Conservation (phyloP, 2,329 filamentous ascomycete species). For the Fusarium lyarnte region DNA sequence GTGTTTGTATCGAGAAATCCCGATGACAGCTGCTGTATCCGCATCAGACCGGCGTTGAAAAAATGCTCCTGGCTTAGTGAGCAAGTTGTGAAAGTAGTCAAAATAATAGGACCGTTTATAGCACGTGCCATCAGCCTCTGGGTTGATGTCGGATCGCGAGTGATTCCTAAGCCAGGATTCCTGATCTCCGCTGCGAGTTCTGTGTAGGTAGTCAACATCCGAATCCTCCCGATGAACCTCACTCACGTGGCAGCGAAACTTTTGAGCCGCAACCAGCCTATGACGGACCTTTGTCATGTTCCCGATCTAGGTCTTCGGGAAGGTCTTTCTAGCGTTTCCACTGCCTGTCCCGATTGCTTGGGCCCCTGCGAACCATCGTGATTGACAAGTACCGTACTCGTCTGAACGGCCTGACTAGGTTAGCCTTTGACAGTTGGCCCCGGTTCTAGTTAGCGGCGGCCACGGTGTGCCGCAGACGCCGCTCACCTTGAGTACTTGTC, state of each 20-base stretch:
- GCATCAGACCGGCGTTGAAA: not conserved
- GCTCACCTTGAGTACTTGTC: slow-evolving; percentile 26
- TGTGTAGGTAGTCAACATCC: slow-evolving; percentile 8
- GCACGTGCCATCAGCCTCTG: slow-evolving; percentile 4
- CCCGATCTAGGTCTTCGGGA: slow-evolving; percentile 11
- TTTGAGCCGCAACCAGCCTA: slow-evolving; percentile 13
- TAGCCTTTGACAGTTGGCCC: not conserved
- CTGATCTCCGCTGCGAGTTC: not conserved
- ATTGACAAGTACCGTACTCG: slow-evolving; percentile 8
- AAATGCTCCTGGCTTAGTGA: not conserved
- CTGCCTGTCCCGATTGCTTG: not conserved
- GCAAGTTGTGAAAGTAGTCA: not conserved
- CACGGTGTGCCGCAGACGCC: slow-evolving; percentile 25
- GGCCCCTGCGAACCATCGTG: slow-evolving; percentile 5
- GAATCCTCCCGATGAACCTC: slow-evolving; percentile 36
- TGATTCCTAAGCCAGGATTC: slow-evolving; percentile 6
- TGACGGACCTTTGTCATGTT: slow-evolving; percentile 1
- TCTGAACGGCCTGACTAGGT: slow-evolving; percentile 7
- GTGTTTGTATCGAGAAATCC: slow-evolving; percentile 12
- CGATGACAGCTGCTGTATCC: slow-evolving; percentile 5
- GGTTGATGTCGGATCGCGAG: slow-evolving; percentile 6
- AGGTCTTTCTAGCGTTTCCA: slow-evolving; percentile 12
- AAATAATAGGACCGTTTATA: slow-evolving; percentile 20
- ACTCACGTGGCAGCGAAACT: slow-evolving; percentile 36
- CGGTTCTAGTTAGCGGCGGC: not conserved